Evolutionary conservation across 352 stramenopile genomes (phyloP), one percentile per base, ranked within the genome.

Genomic region (Phytopythium oedochilum): DNA sequence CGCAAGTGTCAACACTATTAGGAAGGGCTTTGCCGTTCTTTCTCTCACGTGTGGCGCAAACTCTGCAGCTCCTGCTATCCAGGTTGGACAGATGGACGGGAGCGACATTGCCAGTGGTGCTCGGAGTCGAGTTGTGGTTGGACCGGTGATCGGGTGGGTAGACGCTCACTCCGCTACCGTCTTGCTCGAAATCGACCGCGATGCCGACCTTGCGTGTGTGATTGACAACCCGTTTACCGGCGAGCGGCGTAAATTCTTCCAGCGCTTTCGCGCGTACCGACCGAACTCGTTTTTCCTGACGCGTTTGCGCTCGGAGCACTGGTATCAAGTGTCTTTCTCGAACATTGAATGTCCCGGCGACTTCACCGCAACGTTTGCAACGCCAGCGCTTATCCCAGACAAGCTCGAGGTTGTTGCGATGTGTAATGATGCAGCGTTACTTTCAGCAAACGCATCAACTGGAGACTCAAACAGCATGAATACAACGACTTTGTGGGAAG

Each of bases 71-170:
- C 63, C 46, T 31, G 3, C 18, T 15, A 57, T 70, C 18, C 47
- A 58, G 17, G 49, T 53, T 23, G 53, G 18, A 7, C 57, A 64
- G 20, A 48, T 66, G 5, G 55, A 61, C 8, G 61, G 62, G 47
- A 58, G 60, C 29, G 43, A 57, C 23, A 50, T 71, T 7, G 39
- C 6, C 0, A 22, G n/a, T n/a, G 48, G 46, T 8, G 59, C 57
- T 20, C 57, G 60, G 9, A 60, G 73, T 2, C 53, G 61, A 20
- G 76, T 89, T 4, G 53, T 90, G 12, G 12, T 88, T 6, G 84
- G 84, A 9, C 84, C 82, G 0, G 66, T 94, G n/a, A 59, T 94
- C 5, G 82, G 84, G 7, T 82, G 77, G 63, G 84, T 92, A 1
- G 75, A 88, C 26, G 70, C 71, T 1, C 66, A 59, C 4, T 84